Evolutionary conservation across 495 filamentous ascomycete species (phyloP).

Genomic region (Lichenothelia convexa): DNA sequence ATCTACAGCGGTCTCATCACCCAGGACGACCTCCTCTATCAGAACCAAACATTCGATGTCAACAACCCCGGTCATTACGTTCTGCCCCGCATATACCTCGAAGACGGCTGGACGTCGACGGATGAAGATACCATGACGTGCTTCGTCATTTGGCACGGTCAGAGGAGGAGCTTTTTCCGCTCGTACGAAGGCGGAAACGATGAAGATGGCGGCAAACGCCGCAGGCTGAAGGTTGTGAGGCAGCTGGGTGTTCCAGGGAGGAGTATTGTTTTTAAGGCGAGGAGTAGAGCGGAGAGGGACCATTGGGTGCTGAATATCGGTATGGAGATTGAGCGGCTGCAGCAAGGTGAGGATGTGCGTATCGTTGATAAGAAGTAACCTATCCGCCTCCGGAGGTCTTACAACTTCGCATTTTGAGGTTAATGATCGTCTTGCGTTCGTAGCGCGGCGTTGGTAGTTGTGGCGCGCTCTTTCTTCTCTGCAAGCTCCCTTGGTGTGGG

Average conservation of each 20-base stretch:
- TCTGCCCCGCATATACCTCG: conserved; percentile 44
- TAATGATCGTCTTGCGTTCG: too few species aligned
- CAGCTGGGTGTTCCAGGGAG: conserved; percentile 42
- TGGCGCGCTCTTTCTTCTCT: too few species aligned
- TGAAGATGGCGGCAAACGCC: neutral
- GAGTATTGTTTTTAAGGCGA: conserved; percentile 52
- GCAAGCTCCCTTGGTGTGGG: too few species aligned
- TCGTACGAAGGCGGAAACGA: conserved; percentile 28
- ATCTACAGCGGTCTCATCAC: conserved; percentile 53
- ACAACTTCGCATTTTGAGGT: too few species aligned
- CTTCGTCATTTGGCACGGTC: conserved; percentile 57
- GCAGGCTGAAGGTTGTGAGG: conserved; percentile 17
- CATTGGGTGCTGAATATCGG: conserved; percentile 57
- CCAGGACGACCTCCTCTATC: conserved; percentile 48
- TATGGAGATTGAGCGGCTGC: conserved; percentile 54
- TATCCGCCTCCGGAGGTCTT: too few species aligned
- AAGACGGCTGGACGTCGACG: conserved; percentile 45
- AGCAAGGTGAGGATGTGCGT: conserved; percentile 43
- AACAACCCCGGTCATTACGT: conserved; percentile 46
- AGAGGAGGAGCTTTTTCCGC: conserved; percentile 39
- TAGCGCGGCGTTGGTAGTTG: too few species aligned
- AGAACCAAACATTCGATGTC: conserved; percentile 50
- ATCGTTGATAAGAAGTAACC: conserved; percentile 26
- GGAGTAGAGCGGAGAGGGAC: conserved; percentile 54
- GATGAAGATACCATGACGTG: conserved; percentile 56